These are phyloP conservation scores for Fusarium mundagurra DNA, from an alignment of 2,329 filamentous ascomycete species.

Conservation along the genomic window DNA sequence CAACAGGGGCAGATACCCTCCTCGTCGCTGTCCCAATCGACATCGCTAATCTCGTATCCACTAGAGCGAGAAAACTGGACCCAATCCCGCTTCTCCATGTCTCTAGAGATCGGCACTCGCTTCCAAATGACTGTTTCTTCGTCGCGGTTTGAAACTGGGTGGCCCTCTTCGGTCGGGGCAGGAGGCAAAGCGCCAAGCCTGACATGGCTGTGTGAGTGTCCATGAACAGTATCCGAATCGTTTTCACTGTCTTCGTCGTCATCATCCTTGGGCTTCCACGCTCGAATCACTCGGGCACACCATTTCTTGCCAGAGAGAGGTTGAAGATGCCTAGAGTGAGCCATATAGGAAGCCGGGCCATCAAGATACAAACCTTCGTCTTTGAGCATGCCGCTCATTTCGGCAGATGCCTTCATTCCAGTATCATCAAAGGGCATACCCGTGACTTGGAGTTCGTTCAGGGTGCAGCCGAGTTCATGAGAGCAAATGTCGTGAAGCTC, in stretches of 20 bases:
- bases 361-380: conserved; percentile 64
- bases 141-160: conserved; percentile 54
- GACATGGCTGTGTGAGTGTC: conserved; percentile 41
- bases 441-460: conserved; percentile 64
- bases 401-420: conserved; percentile 57
- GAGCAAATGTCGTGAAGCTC: conserved; percentile 63
- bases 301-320: conserved; percentile 52
- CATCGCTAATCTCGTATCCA: conserved; percentile 50
- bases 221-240: conserved; percentile 41
- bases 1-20: conserved; percentile 54
- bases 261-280: conserved; percentile 49
- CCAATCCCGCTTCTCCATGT: conserved; percentile 56
- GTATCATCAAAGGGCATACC: conserved; percentile 61
- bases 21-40: conserved; percentile 48
- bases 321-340: conserved; percentile 52
- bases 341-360: conserved; percentile 56
- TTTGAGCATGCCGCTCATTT: conserved; percentile 62
- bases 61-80: conserved; percentile 56
- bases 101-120: conserved; percentile 55
- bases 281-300: conserved; percentile 57
- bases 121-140: conserved; percentile 62
- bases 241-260: conserved; percentile 40
- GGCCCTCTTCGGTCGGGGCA: conserved; percentile 54
- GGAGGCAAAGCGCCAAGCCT: conserved; percentile 50
- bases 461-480: conserved; percentile 62